These are phyloP conservation scores for Echinosphaeria canescens DNA, from an alignment of 2,329 filamentous ascomycete genomes.

Conservation along the genomic window DNA sequence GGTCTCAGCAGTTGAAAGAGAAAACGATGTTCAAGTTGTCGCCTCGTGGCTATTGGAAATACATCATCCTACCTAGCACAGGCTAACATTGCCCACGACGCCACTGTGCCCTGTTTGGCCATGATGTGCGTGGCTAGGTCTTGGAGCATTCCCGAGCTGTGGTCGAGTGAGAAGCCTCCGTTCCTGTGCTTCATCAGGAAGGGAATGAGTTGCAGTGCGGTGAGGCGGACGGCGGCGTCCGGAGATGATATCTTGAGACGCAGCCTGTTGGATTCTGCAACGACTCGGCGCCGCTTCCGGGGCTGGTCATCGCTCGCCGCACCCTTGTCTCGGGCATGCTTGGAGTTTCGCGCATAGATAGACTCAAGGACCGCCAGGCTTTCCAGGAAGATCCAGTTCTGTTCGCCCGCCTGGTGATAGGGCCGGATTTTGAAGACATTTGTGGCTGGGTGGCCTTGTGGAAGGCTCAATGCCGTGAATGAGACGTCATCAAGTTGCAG, in stretches of 20 bases:
- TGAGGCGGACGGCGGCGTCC: slow-evolving; percentile 20
- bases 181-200: slow-evolving; percentile 24
- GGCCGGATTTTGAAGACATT: slow-evolving; percentile 28
- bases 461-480: slow-evolving; percentile 24
- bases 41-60: too few species aligned
- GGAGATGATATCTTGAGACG: slow-evolving; percentile 22
- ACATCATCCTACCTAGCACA: slow-evolving; percentile 71
- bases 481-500: slow-evolving; percentile 61
- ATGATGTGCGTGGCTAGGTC: slow-evolving; percentile 33
- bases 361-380: slow-evolving; percentile 34
- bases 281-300: slow-evolving; percentile 26
- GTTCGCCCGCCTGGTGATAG: slow-evolving; percentile 30
- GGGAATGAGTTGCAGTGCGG: slow-evolving; percentile 32
- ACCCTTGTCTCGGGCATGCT: slow-evolving; percentile 6
- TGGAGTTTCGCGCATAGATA: slow-evolving; percentile 14
- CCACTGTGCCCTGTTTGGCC: slow-evolving; percentile 44
- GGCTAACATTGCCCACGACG: slow-evolving; percentile 73
- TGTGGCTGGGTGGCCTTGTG: slow-evolving; percentile 21
- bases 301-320: slow-evolving; percentile 18
- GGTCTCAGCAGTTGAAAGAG: too few species aligned
- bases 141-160: too few species aligned
- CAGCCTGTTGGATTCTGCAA: slow-evolving; percentile 19
- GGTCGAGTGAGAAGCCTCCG: slow-evolving; percentile 20
- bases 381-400: slow-evolving; percentile 37
- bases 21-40: too few species aligned